Conservation (phyloP, 2,329 filamentous ascomycete genomes). For the Arthrinium phaeospermum region DNA sequence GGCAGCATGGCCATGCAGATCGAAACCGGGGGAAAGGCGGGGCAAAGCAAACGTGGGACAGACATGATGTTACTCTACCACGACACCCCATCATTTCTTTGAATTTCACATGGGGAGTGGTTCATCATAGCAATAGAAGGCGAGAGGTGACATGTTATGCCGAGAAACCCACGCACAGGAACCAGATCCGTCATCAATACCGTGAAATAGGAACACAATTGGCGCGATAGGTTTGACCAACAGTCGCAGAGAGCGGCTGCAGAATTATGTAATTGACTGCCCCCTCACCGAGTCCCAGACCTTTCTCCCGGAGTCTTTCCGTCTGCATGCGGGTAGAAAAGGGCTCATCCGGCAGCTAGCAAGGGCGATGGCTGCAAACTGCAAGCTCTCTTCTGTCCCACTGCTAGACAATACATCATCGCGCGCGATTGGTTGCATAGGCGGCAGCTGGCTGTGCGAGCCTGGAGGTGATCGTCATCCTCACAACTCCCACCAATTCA, state of each 20-base stretch:
- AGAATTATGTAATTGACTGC: background rate
- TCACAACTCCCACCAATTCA: background rate
- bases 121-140: background rate
- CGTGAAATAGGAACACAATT: background rate
- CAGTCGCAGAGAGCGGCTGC: background rate
- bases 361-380: background rate
- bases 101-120: background rate
- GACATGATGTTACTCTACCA: background rate
- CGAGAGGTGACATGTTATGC: background rate
- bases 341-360: background rate
- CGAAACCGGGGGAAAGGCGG: background rate
- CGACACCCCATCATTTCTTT: too few relatives aligned
- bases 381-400: background rate
- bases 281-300: background rate
- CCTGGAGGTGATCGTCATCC: background rate
- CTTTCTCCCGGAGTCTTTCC: background rate
- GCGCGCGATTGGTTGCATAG: background rate
- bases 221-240: background rate
- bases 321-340: background rate
- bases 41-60: slow-evolving; percentile 1
- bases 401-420: background rate
- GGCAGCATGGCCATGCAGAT: background rate
- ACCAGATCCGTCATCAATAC: background rate
- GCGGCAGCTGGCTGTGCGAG: background rate
- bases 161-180: background rate